Evolutionary conservation across 164 flowering plant genomes (phyloP).

Genomic region (Magnolia officinalis): DNA sequence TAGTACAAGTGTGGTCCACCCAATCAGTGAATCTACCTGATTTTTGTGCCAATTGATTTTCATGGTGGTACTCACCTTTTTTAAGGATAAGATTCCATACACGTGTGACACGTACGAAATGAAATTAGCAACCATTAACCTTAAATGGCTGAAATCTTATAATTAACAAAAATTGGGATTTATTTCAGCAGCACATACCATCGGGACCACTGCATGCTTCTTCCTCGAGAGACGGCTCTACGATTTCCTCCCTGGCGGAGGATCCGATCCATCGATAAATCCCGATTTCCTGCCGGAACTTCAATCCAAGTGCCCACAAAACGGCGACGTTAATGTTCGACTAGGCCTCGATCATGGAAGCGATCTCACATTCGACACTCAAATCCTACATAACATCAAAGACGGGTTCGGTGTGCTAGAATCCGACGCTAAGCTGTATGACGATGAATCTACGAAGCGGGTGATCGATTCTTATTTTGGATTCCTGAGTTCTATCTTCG

Average conservation of each 20-base stretch:
- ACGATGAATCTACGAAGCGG: constrained; percentile 35
- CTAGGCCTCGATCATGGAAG: constrained; percentile 50
- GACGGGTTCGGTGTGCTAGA: constrained; percentile 62
- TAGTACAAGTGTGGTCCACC: too few relatives aligned
- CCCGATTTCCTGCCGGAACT: constrained; percentile 52
- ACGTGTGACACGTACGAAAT: too few relatives aligned
- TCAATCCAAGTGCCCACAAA: constrained; percentile 40
- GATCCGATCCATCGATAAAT: constrained; percentile 64
- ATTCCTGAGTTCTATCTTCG: constrained; percentile 19
- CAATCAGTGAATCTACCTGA: too few relatives aligned
- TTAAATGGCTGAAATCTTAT: too few relatives aligned
- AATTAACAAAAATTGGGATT: neutral
- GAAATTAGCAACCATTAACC: too few relatives aligned
- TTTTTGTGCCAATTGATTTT: too few relatives aligned
- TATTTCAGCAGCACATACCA: constrained; percentile 70
- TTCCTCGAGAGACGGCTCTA: constrained; percentile 68
- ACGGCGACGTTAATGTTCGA: constrained; percentile 48
- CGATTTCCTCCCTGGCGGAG: constrained; percentile 39
- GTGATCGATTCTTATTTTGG: constrained; percentile 60
- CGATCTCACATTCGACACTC: constrained; percentile 40
- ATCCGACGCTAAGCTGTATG: constrained; percentile 60
- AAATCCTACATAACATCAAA: constrained; percentile 50
- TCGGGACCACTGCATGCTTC: constrained; percentile 88
- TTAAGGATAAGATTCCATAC: too few relatives aligned
- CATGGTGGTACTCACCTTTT: too few relatives aligned